Evolutionary conservation across 2,329 filamentous ascomycete genomes (phyloP).

Genomic region (Rachicladosporium sp.): DNA sequence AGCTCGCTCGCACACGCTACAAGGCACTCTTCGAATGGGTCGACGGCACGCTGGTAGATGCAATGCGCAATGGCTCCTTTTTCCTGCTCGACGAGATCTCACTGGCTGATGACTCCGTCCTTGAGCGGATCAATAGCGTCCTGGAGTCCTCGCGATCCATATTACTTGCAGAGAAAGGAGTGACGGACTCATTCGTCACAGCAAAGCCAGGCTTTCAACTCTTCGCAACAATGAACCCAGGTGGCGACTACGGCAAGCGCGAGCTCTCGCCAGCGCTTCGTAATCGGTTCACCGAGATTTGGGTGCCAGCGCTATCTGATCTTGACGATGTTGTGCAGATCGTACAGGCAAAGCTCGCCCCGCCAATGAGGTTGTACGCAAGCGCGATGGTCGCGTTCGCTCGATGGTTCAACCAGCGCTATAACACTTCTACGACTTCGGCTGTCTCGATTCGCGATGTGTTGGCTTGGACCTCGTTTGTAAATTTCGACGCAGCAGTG

Average conservation of each 20-base stretch:
- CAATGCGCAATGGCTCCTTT: conserved; percentile 80
- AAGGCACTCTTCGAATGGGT: conserved; percentile 93
- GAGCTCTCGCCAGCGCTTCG: conserved; percentile 89
- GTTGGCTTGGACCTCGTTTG: conserved; percentile 83
- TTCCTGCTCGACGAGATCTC: conserved; percentile 98
- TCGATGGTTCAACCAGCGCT: conserved; percentile 79
- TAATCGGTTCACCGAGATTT: conserved; percentile 97
- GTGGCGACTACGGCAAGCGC: conserved; percentile 95
- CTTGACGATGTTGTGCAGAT: conserved; percentile 81
- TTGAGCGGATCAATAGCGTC: conserved; percentile 92
- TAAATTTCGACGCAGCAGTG: conserved; percentile 43
- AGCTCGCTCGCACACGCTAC: conserved; percentile 45
- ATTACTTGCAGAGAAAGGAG: conserved; percentile 85
- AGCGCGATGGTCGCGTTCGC: conserved; percentile 71
- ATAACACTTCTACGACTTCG: conserved; percentile 60
- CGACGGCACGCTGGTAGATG: conserved; percentile 83
- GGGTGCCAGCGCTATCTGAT: conserved; percentile 82
- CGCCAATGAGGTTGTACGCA: conserved; percentile 46
- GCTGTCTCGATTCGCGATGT: conserved; percentile 86
- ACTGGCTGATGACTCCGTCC: conserved; percentile 88
- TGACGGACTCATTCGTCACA: conserved; percentile 65
- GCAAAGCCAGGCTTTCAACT: conserved; percentile 80
- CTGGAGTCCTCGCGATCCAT: conserved; percentile 79
- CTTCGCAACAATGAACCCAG: conserved; percentile 97
- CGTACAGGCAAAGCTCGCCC: conserved; percentile 59